phyloP scores from a whole-genome alignment of 2,329 filamentous ascomycete species.

The Daldinia eschscholtzii region DNA sequence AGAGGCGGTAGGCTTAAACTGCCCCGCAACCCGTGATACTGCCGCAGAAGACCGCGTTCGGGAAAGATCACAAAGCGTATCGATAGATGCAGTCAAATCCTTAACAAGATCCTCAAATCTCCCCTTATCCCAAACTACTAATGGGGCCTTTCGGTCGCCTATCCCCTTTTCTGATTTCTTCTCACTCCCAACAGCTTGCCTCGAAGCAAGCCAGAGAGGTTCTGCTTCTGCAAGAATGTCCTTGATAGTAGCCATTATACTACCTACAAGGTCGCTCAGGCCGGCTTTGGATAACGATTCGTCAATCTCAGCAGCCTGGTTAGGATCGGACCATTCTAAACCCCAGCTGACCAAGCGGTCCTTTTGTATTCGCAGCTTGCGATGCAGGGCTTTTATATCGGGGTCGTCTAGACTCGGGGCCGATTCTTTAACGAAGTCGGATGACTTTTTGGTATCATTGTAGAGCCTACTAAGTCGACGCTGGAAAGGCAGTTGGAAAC shows the following conservation, averaged over 20 bases:
- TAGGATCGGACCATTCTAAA: constrained; percentile 82
- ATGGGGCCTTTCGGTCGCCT: constrained; percentile 65
- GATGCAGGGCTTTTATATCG: constrained; percentile 78
- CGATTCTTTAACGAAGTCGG: constrained; percentile 76
- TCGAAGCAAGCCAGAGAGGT: constrained; percentile 74
- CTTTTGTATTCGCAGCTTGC: constrained; percentile 83
- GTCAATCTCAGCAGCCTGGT: constrained; percentile 77
- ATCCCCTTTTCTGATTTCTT: constrained; percentile 55
- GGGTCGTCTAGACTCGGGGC: constrained; percentile 74
- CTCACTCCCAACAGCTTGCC: constrained; percentile 57
- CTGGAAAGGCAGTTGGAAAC: constrained; percentile 70
- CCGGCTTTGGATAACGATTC: constrained; percentile 78
- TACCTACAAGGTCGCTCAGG: constrained; percentile 80
- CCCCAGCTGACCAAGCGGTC: constrained; percentile 84
- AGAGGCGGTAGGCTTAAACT: constrained; percentile 55
- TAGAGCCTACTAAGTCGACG: constrained; percentile 78
- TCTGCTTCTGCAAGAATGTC: constrained; percentile 83
- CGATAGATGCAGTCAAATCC: constrained; percentile 81
- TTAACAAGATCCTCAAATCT: constrained; percentile 80
- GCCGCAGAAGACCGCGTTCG: constrained; percentile 68
- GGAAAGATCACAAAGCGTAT: constrained; percentile 82
- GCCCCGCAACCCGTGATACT: constrained; percentile 51
- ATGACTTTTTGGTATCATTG: constrained; percentile 83
- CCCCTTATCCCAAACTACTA: constrained; percentile 76
- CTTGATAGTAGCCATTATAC: constrained; percentile 84